Conservation (phyloP, 1,284 basidiomycete species). For the Austroboletus olivaceoglutinosus region DNA sequence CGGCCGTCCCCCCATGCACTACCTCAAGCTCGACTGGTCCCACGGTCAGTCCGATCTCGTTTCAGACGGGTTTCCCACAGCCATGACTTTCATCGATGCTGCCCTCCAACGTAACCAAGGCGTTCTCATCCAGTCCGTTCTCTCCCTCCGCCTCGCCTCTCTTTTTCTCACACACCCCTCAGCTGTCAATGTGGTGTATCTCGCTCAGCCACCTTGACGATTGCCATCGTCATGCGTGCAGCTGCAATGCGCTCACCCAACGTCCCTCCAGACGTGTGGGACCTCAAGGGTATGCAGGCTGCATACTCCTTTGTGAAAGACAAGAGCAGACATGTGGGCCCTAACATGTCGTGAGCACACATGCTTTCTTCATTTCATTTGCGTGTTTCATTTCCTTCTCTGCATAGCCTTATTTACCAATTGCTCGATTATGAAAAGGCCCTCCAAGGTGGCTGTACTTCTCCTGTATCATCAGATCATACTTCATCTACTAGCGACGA, state of each 20-base stretch:
- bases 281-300: slow-evolving; percentile 87
- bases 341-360: slow-evolving; percentile 88
- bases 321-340: slow-evolving; percentile 86
- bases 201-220: slow-evolving; percentile 88
- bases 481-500: slow-evolving; percentile 57
- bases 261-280: slow-evolving; percentile 72
- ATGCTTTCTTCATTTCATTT: slow-evolving; percentile 21
- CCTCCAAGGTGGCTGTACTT: slow-evolving; percentile 53
- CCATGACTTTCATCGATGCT: slow-evolving; percentile 79
- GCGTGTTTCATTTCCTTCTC: slow-evolving; percentile 17
- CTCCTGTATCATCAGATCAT: slow-evolving; percentile 50
- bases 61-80: slow-evolving; percentile 69
- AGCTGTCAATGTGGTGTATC: slow-evolving; percentile 98
- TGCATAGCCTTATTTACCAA: slow-evolving; percentile 87
- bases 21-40: slow-evolving; percentile 92
- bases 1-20: slow-evolving; percentile 78
- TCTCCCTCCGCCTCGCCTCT: neutral
- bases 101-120: slow-evolving; percentile 73
- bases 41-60: slow-evolving; percentile 91
- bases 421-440: slow-evolving; percentile 90
- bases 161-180: slow-evolving; percentile 17
- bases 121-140: slow-evolving; percentile 83
- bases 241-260: slow-evolving; percentile 70
- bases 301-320: slow-evolving; percentile 90
- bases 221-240: slow-evolving; percentile 94